phyloP scores from a whole-genome alignment of 2,329 filamentous ascomycete genomes.

The Sphaerulina populicola region DNA sequence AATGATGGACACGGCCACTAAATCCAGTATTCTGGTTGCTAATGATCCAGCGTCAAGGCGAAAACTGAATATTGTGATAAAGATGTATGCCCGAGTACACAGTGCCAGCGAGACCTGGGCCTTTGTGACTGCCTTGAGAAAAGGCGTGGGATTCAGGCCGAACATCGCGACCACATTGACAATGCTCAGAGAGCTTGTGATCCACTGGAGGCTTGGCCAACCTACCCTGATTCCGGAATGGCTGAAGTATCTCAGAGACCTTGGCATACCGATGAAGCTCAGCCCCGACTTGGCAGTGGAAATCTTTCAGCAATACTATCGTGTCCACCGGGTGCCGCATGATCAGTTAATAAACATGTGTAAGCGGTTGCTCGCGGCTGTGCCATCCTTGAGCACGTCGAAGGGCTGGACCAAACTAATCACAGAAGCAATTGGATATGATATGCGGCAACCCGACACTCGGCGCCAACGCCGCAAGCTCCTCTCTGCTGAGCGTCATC shows the following conservation, averaged over 20 bases:
- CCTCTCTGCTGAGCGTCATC: neutral
- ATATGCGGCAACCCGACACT: constrained; percentile 21
- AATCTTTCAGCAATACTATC: constrained; percentile 25
- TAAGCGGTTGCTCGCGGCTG: constrained; percentile 15
- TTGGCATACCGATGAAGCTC: constrained; percentile 18
- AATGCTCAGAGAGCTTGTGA: constrained; percentile 23
- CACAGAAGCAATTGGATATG: constrained; percentile 23
- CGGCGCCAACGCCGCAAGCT: neutral
- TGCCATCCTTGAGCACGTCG: constrained; percentile 17
- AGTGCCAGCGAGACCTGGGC: constrained; percentile 21
- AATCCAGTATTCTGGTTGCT: neutral
- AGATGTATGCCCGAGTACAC: constrained; percentile 18
- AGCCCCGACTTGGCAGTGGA: constrained; percentile 15
- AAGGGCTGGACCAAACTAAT: constrained; percentile 14
- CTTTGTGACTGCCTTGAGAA: constrained; percentile 23
- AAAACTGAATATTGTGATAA: constrained; percentile 20
- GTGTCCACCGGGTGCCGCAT: constrained; percentile 24
- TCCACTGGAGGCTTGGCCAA: constrained; percentile 9
- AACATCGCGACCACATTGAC: constrained; percentile 21
- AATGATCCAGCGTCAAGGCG: neutral
- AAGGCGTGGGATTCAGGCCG: constrained; percentile 20
- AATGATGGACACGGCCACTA: neutral
- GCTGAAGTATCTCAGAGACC: constrained; percentile 17
- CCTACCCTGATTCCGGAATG: constrained; percentile 21
- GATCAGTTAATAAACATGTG: constrained; percentile 24